phyloP scores from a whole-genome alignment of 2,329 filamentous ascomycete species.

The Pyrenochaeta sp. region DNA sequence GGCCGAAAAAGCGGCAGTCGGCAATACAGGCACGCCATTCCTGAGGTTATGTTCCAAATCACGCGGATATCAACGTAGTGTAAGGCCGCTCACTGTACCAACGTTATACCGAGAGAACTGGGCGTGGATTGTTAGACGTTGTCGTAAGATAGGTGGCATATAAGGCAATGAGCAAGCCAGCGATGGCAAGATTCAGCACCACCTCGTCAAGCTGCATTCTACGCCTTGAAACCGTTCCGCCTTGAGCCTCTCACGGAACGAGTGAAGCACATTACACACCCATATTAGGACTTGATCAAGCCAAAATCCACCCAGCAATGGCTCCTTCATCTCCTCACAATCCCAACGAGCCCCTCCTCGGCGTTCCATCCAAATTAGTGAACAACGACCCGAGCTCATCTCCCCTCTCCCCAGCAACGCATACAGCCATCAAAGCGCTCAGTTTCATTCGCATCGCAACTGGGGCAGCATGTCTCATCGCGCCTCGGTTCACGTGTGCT shows the following conservation, averaged over 20 bases:
- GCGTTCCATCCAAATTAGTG: conserved; percentile 9
- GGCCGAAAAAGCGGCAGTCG: too few species aligned
- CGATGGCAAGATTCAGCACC: neutral
- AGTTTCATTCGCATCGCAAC: conserved; percentile 26
- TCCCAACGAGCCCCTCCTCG: conserved; percentile 25
- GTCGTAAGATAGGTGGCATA: neutral
- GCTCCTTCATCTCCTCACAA: conserved; percentile 12
- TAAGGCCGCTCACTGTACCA: neutral
- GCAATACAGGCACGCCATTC: neutral
- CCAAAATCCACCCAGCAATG: conserved; percentile 11
- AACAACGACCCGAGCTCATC: conserved; percentile 11
- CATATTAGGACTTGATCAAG: neutral
- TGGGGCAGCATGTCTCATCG: conserved; percentile 29
- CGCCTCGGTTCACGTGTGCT: conserved; percentile 27
- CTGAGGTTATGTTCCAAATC: too few species aligned
- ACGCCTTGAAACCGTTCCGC: neutral
- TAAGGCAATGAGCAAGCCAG: neutral
- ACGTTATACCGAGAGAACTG: neutral
- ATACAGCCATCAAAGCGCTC: conserved; percentile 30
- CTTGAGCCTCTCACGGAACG: neutral
- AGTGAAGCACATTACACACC: neutral
- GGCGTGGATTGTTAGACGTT: neutral
- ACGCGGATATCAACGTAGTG: neutral
- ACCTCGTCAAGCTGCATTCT: neutral
- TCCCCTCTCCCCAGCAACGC: conserved; percentile 17